Evolutionary conservation across 2,329 filamentous ascomycete genomes (phyloP), one percentile per base, ranked within the genome.

Genomic region (Akanthomyces muscarius): DNA sequence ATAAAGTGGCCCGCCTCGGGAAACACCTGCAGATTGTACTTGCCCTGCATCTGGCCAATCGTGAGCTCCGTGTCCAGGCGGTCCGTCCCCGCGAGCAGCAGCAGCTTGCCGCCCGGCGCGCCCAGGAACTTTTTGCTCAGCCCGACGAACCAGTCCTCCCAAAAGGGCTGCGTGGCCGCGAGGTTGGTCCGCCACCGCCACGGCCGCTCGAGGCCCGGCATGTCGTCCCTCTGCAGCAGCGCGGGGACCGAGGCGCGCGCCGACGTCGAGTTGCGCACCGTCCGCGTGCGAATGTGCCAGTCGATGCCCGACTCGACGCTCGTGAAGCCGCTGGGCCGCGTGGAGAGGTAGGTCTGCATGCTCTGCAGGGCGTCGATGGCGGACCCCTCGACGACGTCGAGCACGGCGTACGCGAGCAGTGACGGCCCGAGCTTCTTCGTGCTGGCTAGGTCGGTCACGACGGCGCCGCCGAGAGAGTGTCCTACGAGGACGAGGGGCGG

Each of bases 31-130:
- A 99, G 80, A 63, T 96, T 92, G 72, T 98, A 99, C 81, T 98
- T 98, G 5, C 91, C 93, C 80, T 97, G 93, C 93, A 97, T 97
- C 77, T 97, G 93, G 18, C 93, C 93, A 74, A 97, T 97, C 75
- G 91, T 97, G 71, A 97, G 77, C 71, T 96, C 93, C 67, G 91
- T 96, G 73, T 97, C 93, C 63, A 97, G 75, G 55, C 93, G 83
- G 77, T 97, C 94, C 13, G 93, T 97, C 21, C 93, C 93, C 3
- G 93, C 94, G 38, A 97, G 82, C 58, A 97, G 77, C 57, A 97
- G 78, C 65, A 96, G 75, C 75, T 97, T 97, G 10, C 92, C 93
- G 33, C 91, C 93, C 66, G 84, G 87, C 0, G 90, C 91, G 59
- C 82, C 83, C 50, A 97, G 81, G 72, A 98, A 99, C 76, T 96